These are phyloP conservation scores for Priceomyces melissophilus DNA, from an alignment of 805 yeast species.

Conservation along the genomic window DNA sequence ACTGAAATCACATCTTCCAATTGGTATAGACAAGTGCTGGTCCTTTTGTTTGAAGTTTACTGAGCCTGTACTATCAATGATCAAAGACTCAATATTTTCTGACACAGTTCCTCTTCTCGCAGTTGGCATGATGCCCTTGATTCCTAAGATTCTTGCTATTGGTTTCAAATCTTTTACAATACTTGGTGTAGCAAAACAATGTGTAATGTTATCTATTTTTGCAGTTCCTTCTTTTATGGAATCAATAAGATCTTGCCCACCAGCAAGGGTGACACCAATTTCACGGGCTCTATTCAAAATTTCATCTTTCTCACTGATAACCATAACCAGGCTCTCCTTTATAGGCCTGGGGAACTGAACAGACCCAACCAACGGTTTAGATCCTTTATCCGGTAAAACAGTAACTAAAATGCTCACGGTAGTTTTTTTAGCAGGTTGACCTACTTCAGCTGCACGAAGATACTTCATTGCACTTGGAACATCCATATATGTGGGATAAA, in stretches of 20 bases:
- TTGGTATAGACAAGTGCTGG: conserved; percentile 57
- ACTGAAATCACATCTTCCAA: conserved; percentile 74
- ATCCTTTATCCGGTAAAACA: conserved; percentile 70
- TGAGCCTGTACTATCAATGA: conserved; percentile 59
- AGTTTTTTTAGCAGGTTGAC: conserved; percentile 68
- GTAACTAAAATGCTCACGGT: conserved; percentile 62
- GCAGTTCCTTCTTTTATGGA: conserved; percentile 51
- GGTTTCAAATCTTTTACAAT: conserved; percentile 58
- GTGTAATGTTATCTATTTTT: conserved; percentile 55
- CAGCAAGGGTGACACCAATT: conserved; percentile 64
- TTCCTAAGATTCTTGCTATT: conserved; percentile 82
- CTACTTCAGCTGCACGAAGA: conserved; percentile 87
- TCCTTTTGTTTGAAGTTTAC: conserved; percentile 76
- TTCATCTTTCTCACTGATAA: conserved; percentile 60
- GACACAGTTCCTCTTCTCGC: conserved; percentile 84
- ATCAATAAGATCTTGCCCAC: conserved; percentile 69
- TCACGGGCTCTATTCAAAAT: conserved; percentile 50
- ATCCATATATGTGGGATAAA: conserved; percentile 65
- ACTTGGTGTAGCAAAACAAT: conserved; percentile 83
- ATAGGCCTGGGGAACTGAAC: conserved; percentile 71
- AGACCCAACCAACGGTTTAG: conserved; percentile 68
- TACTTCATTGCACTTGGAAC: conserved; percentile 71
- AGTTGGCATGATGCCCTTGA: conserved; percentile 84
- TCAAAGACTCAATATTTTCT: conserved; percentile 53
- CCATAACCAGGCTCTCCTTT: conserved; percentile 59